Evolutionary conservation across 2,329 filamentous ascomycete species (phyloP).

Genomic region (Harringtonia lauricola): DNA sequence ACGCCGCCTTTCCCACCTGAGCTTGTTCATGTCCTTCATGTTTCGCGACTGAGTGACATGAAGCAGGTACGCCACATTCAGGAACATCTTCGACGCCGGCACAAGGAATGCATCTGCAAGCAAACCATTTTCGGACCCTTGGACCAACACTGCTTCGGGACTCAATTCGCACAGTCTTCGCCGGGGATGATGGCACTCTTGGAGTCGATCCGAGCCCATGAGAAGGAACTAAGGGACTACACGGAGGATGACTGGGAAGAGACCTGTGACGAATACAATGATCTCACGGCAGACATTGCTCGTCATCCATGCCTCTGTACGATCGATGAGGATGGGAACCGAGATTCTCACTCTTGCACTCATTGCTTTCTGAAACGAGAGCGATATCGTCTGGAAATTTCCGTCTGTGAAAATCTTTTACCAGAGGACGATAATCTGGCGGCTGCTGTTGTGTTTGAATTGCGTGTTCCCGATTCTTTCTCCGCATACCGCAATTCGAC

Average conservation of each 20-base stretch:
- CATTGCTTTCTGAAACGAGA: slow-evolving; percentile 23
- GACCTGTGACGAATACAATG: slow-evolving; percentile 19
- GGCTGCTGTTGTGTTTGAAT: slow-evolving; percentile 29
- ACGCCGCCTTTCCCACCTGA: slow-evolving; percentile 37
- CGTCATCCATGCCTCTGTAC: slow-evolving; percentile 22
- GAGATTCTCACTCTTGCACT: slow-evolving; percentile 18
- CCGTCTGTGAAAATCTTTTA: slow-evolving; percentile 27
- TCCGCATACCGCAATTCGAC: slow-evolving; percentile 29
- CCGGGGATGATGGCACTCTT: slow-evolving; percentile 12
- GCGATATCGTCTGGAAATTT: slow-evolving; percentile 22
- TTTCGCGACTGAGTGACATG: slow-evolving; percentile 36
- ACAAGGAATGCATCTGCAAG: slow-evolving; percentile 8
- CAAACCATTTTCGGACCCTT: slow-evolving; percentile 37
- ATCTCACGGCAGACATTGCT: slow-evolving; percentile 15
- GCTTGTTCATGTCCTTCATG: slow-evolving; percentile 42
- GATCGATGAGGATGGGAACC: slow-evolving; percentile 12
- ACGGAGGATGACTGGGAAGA: slow-evolving; percentile 24
- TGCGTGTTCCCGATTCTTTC: slow-evolving; percentile 21
- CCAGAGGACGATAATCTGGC: slow-evolving; percentile 20
- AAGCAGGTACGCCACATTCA: slow-evolving; percentile 37
- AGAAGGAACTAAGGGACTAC: slow-evolving; percentile 7
- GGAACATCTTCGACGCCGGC: slow-evolving; percentile 30
- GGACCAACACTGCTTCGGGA: slow-evolving; percentile 30
- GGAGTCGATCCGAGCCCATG: slow-evolving; percentile 14
- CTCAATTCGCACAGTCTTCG: slow-evolving; percentile 29